Conservation (phyloP, 2,329 filamentous ascomycete species). For the Verticillium nonalfalfae region DNA sequence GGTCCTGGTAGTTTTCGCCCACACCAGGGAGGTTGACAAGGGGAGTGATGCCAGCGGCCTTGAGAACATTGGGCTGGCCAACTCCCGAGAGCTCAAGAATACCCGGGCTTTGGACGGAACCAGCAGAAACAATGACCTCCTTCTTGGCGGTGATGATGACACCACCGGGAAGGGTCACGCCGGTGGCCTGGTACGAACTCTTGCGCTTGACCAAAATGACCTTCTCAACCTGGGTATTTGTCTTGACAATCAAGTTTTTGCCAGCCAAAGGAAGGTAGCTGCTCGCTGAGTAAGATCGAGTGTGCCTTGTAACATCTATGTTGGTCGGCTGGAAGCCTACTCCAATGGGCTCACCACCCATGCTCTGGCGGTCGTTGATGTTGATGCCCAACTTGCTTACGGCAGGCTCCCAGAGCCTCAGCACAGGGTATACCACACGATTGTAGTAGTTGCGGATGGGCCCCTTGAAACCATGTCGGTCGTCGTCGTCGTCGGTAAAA, state of each 20-base stretch:
- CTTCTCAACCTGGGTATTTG: conserved; percentile 23
- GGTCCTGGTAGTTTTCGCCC: conserved; percentile 43
- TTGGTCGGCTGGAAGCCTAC: conserved; percentile 21
- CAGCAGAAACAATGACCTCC: conserved; percentile 9
- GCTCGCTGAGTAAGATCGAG: conserved; percentile 22
- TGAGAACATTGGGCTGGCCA: conserved; percentile 23
- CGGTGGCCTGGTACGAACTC: neutral
- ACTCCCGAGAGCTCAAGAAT: conserved; percentile 27
- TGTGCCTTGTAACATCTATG: conserved; percentile 22
- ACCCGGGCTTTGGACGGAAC: conserved; percentile 10
- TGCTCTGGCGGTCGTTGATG: conserved; percentile 3
- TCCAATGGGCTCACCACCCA: conserved; percentile 9
- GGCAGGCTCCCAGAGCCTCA: conserved; percentile 9
- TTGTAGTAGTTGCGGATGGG: conserved; percentile 13
- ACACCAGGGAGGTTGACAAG: conserved; percentile 35
- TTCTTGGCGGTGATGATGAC: conserved; percentile 1
- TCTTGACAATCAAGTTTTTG: conserved; percentile 27
- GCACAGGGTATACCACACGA: conserved; percentile 5
- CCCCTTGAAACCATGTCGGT: conserved; percentile 12
- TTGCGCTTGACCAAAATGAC: conserved; percentile 11
- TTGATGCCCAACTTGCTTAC: conserved; percentile 3
- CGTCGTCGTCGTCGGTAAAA: conserved; percentile 14
- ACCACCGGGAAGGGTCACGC: conserved; percentile 3
- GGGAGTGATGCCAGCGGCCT: conserved; percentile 26
- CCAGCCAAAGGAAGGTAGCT: conserved; percentile 26